These are phyloP conservation scores for Vitis cinerea DNA, from an alignment of 164 flowering plant genomes.

Conservation along the genomic window DNA sequence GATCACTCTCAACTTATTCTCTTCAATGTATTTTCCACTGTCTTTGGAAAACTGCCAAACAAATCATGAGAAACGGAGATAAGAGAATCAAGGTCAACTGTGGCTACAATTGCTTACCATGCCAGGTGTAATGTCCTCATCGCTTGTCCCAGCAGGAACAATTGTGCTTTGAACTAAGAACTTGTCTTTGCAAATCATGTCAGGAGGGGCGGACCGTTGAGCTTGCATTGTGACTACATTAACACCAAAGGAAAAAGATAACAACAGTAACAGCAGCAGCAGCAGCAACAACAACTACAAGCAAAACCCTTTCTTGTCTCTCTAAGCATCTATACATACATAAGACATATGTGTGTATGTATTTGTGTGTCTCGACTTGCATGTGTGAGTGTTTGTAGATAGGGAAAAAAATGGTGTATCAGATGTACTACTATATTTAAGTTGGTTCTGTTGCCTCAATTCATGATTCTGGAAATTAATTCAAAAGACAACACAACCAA, in stretches of 20 bases:
- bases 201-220: conserved; percentile 49
- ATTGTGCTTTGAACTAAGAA: conserved; percentile 80
- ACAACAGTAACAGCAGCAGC: background rate
- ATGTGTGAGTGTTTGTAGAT: no score
- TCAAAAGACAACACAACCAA: no score
- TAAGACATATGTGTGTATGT: no score
- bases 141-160: conserved; percentile 59
- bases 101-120: conserved; percentile 37
- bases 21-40: conserved; percentile 58
- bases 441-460: no score
- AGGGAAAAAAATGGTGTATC: no score
- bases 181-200: conserved; percentile 84
- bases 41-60: conserved; percentile 68
- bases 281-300: background rate
- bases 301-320: no score
- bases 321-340: no score
- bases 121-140: conserved; percentile 56
- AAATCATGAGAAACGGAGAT: conserved; percentile 21
- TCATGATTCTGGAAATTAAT: no score
- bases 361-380: no score
- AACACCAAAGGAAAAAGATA: background rate
- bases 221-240: conserved; percentile 86
- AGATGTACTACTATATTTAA: no score
- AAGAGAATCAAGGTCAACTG: background rate
- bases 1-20: conserved; percentile 70